Conservation (phyloP, 169 alveolate species). For the Sarcocystis neurona region DNA sequence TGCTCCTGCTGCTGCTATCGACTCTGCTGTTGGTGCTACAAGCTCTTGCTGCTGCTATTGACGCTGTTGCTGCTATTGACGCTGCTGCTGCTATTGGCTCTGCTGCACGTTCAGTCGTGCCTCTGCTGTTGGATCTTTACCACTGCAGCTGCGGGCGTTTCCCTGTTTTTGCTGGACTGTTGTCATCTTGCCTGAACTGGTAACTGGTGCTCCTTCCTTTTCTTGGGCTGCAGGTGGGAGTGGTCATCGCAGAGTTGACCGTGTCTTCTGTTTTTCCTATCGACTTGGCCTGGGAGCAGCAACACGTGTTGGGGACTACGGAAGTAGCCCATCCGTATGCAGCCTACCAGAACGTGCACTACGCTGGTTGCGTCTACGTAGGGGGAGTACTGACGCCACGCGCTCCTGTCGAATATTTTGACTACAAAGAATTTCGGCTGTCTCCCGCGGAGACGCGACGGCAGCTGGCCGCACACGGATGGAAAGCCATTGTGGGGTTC, state of each 20-base stretch:
- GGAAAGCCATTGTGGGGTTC: constrained; percentile 72
- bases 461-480: constrained; percentile 20
- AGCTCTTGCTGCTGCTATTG: too few relatives aligned
- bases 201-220: background rate
- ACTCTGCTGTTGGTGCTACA: too few relatives aligned
- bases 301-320: constrained; percentile 60
- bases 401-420: constrained; percentile 51
- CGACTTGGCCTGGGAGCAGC: constrained; percentile 56
- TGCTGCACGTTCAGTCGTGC: too few relatives aligned
- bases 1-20: too few relatives aligned
- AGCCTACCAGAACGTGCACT: constrained; percentile 34
- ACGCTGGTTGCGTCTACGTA: constrained; percentile 56
- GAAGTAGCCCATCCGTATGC: constrained; percentile 66
- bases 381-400: constrained; percentile 58
- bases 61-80: too few relatives aligned
- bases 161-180: background rate
- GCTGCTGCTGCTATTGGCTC: too few relatives aligned
- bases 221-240: constrained; percentile 65
- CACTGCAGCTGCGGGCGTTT: too few relatives aligned
- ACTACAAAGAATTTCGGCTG: constrained; percentile 56
- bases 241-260: constrained; percentile 56
- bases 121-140: too few relatives aligned
- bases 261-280: constrained; percentile 53
- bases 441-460: constrained; percentile 51
- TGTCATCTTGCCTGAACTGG: background rate